phyloP scores from a whole-genome alignment of 805 yeast genomes.

The Ogataea salicorniae region DNA sequence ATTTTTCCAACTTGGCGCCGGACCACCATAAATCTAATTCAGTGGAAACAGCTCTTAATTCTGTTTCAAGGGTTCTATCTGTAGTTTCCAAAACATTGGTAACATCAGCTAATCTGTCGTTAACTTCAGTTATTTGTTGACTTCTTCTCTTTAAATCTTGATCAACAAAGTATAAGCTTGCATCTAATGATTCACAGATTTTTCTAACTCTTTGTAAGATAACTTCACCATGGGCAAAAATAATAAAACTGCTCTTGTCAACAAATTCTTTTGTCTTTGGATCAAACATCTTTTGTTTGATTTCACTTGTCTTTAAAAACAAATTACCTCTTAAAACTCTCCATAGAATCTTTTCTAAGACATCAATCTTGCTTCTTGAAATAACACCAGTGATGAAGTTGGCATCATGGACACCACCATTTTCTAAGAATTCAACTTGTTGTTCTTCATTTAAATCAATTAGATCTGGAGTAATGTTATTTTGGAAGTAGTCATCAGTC shows the following conservation, averaged over 20 bases:
- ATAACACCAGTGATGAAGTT: slow-evolving; percentile 78
- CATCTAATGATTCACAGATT: slow-evolving; percentile 88
- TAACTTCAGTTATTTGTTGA: slow-evolving; percentile 36
- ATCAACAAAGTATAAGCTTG: slow-evolving; percentile 63
- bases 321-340: slow-evolving; percentile 90
- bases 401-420: slow-evolving; percentile 34
- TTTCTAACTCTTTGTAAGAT: slow-evolving; percentile 67
- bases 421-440: slow-evolving; percentile 35
- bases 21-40: slow-evolving; percentile 60
- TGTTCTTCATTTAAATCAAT: slow-evolving; percentile 26
- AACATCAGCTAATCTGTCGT: slow-evolving; percentile 48
- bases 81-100: slow-evolving; percentile 44
- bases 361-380: slow-evolving; percentile 59
- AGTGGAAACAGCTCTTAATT: slow-evolving; percentile 56
- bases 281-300: slow-evolving; percentile 66
- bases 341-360: slow-evolving; percentile 83
- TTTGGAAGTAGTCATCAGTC: slow-evolving; percentile 43
- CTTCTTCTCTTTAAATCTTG: slow-evolving; percentile 34
- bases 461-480: slow-evolving; percentile 20
- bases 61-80: slow-evolving; percentile 54
- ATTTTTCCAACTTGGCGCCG: slow-evolving; percentile 47
- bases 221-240: slow-evolving; percentile 85
- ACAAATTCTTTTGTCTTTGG: slow-evolving; percentile 48
- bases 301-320: slow-evolving; percentile 67
- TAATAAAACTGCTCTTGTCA: slow-evolving; percentile 77